Evolutionary conservation across 2,329 filamentous ascomycete genomes (phyloP), one percentile per base, ranked within the genome.

Genomic region (Paecilomyces sp.): DNA sequence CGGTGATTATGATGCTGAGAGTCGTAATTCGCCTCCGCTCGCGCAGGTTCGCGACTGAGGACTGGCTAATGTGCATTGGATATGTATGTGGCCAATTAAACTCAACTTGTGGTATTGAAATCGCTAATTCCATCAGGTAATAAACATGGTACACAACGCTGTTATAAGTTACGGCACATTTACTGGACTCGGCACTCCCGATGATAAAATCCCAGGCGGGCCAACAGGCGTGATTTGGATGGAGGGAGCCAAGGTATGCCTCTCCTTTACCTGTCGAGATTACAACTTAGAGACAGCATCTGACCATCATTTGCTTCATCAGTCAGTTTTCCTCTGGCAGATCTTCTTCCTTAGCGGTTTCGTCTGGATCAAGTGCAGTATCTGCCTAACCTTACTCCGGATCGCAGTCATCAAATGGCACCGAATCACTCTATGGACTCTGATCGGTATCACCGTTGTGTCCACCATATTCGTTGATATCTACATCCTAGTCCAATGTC

Each of bases 351-450:
- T 55, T 33, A 55, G 34, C 58, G 54, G 54, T 47, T 53, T 62
- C 41, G 60, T 51, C 56, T 61, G 56, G 57, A 36, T 47, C 54
- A 55, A 55, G 54, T 60, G 55, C 58, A 61, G 66, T 66, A 65
- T 66, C 64, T 67, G 34, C 8, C 15, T 25, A 11, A 34, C 15
- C 2, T n/a, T 56, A 28, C 55, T 36, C 22, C 55, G n/a, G 8
- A 34, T 25, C 33, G 15, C 34, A 15, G 25, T 56, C 8, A 36
- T 56, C 7, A 36, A 9, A 33, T 47, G 41, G 41, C 41, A 47
- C 41, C 41, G 41, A 18, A 22, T 47, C n/a, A 22, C 18, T 7
- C 18, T 47, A 18, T 47, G 41, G 41, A 47, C 7, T 18, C n/a
- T 22, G 41, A 47, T 47, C 41, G n/a, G 15, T 47, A 22, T 56